Percentiles rank a stretch among this genome's conserved stretches.
phyloP scores from a whole-genome alignment of 1,284 basidiomycete genomes.

The Rhodotorula sp. region DNA sequence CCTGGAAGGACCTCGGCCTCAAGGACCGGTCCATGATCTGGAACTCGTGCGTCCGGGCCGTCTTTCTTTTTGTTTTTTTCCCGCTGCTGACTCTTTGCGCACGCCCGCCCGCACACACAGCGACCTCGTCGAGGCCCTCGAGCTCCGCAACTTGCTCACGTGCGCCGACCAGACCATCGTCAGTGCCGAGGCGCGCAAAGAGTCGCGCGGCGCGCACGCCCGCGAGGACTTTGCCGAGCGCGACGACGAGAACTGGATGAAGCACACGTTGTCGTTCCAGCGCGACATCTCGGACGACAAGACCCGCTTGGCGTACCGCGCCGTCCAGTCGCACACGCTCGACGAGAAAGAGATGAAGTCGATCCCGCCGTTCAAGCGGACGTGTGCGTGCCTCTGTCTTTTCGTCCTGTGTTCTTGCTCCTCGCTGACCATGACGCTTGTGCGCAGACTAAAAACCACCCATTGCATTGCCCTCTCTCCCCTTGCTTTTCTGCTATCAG shows the following conservation, averaged over 20 bases:
- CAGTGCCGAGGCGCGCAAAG: slow-evolving; percentile 91
- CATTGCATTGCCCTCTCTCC: background rate
- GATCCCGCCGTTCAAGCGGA: slow-evolving; percentile 48
- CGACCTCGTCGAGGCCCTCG: slow-evolving; percentile 93
- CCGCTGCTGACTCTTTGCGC: background rate
- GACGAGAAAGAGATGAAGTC: slow-evolving; percentile 91
- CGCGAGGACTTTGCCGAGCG: slow-evolving; percentile 84
- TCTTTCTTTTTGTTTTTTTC: background rate
- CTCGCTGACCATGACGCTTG: background rate
- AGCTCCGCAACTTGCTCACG: slow-evolving; percentile 93
- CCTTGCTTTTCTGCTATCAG: background rate
- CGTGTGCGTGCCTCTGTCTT: slow-evolving; percentile 14
- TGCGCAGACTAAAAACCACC: slow-evolving; percentile 13
- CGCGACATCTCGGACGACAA: slow-evolving; percentile 67
- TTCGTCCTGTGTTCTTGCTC: too few species aligned
- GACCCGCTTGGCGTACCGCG: slow-evolving; percentile 85
- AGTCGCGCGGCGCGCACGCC: slow-evolving; percentile 95
- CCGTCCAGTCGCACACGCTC: slow-evolving; percentile 78
- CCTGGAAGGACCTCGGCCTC: slow-evolving; percentile 85
- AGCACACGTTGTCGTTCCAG: slow-evolving; percentile 70
- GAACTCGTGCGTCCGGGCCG: slow-evolving; percentile 70
- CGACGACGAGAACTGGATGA: slow-evolving; percentile 64
- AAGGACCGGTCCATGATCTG: slow-evolving; percentile 99
- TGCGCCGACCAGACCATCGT: slow-evolving; percentile 94
- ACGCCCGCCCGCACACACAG: too few species aligned